Base-by-base conservation (phyloP, 495 filamentous ascomycete genomes). In the Podospora australis region DNA sequence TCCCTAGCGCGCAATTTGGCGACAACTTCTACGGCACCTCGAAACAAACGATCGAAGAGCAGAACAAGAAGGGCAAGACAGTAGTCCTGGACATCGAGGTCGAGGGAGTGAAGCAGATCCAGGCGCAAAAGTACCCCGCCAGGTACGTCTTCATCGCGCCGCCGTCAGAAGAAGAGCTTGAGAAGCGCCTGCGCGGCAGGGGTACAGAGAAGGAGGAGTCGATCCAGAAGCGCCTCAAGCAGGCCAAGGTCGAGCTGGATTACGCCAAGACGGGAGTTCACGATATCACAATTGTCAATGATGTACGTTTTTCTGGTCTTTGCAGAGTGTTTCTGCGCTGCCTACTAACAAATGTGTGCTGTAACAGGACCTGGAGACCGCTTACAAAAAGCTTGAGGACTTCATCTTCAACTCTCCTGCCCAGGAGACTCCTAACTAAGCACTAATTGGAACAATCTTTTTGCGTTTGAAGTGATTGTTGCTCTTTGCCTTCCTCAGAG, bases 71-170 rank as follows among this genome's bases (percentile, higher is more conserved):
- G 65, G 84, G 84, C 19, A 71, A 72, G 58, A 74, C 78, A 3
- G 84, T 83, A 46, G 77, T 88, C 22, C 67, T 89, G 50, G 85
- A 98, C 66, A 98, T 96, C 63, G 92, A 96, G 75, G 91, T 96
- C 83, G 90, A 96, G 84, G 92, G 91, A 23, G 90, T 96, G 39
- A 96, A 96, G 70, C 92, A 96, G 71, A 87, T 98, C 49, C 87
- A 87, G 62, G 77, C 77, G 11, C 81, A 83, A 41, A 72, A 80
- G 62, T 75, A 94, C 56, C 72, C 81, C 49, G 86, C 91, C 10
- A 82, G 90, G 24, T 95, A 86, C 63, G 63, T 95, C 45, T 96
- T 96, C 64, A 73, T 96, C 48, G 78, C 84, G 26, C 91, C 92
- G 2, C 91, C 86, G 1, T 83, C 77, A 17, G 61, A 90, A 52